These are phyloP conservation scores for Aspergillus fischeri DNA, from an alignment of 2,329 filamentous ascomycete species.

Conservation along the genomic window DNA sequence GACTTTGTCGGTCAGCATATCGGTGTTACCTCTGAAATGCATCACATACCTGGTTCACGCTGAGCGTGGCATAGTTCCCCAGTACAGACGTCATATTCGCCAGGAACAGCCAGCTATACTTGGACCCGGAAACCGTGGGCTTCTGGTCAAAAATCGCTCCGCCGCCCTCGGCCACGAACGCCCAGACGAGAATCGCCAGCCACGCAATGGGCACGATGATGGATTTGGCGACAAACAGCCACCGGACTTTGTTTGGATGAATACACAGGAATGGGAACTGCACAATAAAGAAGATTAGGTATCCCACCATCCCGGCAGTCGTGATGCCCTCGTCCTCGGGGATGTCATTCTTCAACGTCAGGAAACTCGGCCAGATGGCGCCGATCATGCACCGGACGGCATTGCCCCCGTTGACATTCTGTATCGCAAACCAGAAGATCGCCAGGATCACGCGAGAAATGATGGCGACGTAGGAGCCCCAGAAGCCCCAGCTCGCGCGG, in stretches of 20 bases:
- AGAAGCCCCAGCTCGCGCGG: constrained; percentile 55
- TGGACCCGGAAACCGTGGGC: constrained; percentile 44
- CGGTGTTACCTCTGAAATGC: neutral
- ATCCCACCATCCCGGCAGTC: constrained; percentile 43
- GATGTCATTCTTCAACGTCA: constrained; percentile 35
- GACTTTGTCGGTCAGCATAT: constrained; percentile 32
- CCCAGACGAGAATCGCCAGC: constrained; percentile 61
- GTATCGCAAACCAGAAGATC: constrained; percentile 63
- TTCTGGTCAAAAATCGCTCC: constrained; percentile 46
- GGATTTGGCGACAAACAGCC: constrained; percentile 35
- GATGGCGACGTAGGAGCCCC: constrained; percentile 53
- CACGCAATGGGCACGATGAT: constrained; percentile 55
- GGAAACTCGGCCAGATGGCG: constrained; percentile 48
- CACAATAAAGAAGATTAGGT: constrained; percentile 43
- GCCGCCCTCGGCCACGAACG: constrained; percentile 53
- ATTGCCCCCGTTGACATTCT: constrained; percentile 60
- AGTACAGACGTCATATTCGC: constrained; percentile 48
- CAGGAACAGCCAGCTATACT: constrained; percentile 54
- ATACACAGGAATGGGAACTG: constrained; percentile 45
- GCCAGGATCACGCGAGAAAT: constrained; percentile 52
- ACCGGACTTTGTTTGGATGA: constrained; percentile 38
- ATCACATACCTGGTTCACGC: constrained; percentile 43
- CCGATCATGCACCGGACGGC: constrained; percentile 49
- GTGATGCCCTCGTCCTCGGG: constrained; percentile 43
- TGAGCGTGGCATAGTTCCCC: constrained; percentile 50